These are phyloP conservation scores for Colletotrichum karsti DNA, from an alignment of 2,329 filamentous ascomycete species.

Conservation along the genomic window DNA sequence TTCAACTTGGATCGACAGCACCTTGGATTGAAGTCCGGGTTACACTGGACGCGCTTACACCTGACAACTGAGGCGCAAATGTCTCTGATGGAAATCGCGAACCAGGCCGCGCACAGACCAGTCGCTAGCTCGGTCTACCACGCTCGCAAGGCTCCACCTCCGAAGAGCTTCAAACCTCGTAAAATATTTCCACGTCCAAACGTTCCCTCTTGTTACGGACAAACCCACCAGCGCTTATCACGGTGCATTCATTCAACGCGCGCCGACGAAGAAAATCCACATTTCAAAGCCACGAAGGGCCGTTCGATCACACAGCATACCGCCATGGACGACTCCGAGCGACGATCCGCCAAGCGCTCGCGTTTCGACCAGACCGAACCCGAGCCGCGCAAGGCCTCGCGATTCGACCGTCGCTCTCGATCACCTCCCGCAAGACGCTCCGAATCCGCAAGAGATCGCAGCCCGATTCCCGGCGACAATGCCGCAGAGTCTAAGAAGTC, in stretches of 20 bases:
- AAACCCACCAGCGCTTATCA: not conserved
- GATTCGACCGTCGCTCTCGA: conserved; percentile 92
- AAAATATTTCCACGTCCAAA: conserved; percentile 22
- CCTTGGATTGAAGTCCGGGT: no score
- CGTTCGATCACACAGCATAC: not conserved
- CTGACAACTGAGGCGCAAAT: conserved; percentile 4
- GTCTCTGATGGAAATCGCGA: not conserved
- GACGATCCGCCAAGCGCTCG: conserved; percentile 80
- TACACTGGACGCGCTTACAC: no score
- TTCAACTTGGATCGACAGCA: no score
- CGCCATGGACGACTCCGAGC: conserved; percentile 78
- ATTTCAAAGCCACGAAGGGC: not conserved
- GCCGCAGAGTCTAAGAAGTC: conserved; percentile 55
- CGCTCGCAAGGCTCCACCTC: conserved; percentile 22
- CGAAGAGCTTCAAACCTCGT: conserved; percentile 24
- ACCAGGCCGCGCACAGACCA: conserved; percentile 19
- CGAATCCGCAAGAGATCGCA: conserved; percentile 81
- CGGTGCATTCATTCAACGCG: conserved; percentile 2
- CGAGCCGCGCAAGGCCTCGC: conserved; percentile 77
- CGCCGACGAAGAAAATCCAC: not conserved
- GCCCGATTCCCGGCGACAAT: conserved; percentile 68
- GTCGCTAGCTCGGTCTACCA: not conserved
- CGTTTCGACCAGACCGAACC: conserved; percentile 94
- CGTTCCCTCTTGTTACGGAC: not conserved
- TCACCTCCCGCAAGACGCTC: conserved; percentile 76